Evolutionary conservation across 139 green algal species (phyloP).

Genomic region (Micractinium conductrix): DNA sequence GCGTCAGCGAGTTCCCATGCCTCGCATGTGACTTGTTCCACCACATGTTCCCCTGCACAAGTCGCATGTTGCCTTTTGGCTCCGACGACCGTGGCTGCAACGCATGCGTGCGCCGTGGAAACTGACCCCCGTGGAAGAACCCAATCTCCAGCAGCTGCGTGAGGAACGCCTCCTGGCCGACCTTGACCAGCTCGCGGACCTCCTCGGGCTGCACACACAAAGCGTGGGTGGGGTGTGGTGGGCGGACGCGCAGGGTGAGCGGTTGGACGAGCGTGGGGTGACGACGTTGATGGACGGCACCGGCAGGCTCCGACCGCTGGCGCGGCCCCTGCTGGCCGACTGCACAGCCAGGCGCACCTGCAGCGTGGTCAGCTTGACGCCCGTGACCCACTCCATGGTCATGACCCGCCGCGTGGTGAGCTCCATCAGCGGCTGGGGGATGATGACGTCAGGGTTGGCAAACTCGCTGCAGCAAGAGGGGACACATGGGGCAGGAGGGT

Average conservation of each 20-base stretch:
- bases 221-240: not conserved
- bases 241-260: no score
- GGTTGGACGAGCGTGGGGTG: no score
- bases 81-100: no score
- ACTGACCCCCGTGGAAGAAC: constrained; percentile 81
- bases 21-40: no score
- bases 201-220: constrained; percentile 50
- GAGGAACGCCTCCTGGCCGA: constrained; percentile 92
- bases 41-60: no score
- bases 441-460: constrained; percentile 56
- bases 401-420: constrained; percentile 76
- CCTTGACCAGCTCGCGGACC: constrained; percentile 70
- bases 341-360: not conserved
- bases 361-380: constrained; percentile 90
- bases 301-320: no score
- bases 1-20: no score
- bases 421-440: constrained; percentile 69
- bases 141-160: constrained; percentile 93
- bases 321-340: no score
- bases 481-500: no score
- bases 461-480: constrained; percentile 41
- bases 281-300: no score
- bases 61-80: no score
- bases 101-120: not conserved
- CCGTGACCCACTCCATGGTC: constrained; percentile 91